Evolutionary conservation across 1,284 basidiomycete species (phyloP), one percentile per base, ranked within the genome.

Genomic region (Anthracocystis panici-leucophaei): DNA sequence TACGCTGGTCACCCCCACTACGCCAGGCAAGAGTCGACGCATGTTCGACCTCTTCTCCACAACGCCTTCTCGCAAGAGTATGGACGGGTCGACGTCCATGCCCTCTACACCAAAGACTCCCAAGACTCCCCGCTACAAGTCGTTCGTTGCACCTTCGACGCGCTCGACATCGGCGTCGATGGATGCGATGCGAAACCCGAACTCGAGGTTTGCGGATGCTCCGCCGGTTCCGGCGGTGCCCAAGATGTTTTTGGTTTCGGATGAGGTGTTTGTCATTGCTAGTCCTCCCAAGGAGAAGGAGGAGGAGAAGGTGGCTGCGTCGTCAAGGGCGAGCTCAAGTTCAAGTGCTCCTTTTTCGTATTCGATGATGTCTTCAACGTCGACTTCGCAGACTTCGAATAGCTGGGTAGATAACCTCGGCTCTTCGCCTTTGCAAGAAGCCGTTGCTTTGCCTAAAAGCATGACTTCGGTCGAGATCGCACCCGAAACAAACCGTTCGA

Each of bases 191-290:
- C 27, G 46, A 18, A 11, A 20, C 41, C 48, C 57, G 10, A 46
- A 33, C 11, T 4, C 23, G 18, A 52, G 29, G 23, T 51, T 33
- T 23, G n/a, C n/a, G 20, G 46, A 45, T 9, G 60, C 20, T 3
- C 66, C 56, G 4, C 61, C 66, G 8, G 66, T 64, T 7, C 60
- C 60, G 2, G 18, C 49, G 23, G 31, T 69, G 7, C 67, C 58
- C 11, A 62, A 65, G 33, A 16, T 40, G 2, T 58, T 53, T 20
- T 18, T 65, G 16, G 55, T 71, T 18, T 65, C 59, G 11, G 55
- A 71, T 38, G 59, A 65, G 46, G 55, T 71, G 14, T 71, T 65
- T 35, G 48, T 71, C 20, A 65, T 71, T 16, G 50, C 58, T 18
- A 27, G 25, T 12, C 49, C 52, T 1, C 33, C 59, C 5, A 40